phyloP scores from a whole-genome alignment of 2,329 filamentous ascomycete species.

The Neonectria ditissima region DNA sequence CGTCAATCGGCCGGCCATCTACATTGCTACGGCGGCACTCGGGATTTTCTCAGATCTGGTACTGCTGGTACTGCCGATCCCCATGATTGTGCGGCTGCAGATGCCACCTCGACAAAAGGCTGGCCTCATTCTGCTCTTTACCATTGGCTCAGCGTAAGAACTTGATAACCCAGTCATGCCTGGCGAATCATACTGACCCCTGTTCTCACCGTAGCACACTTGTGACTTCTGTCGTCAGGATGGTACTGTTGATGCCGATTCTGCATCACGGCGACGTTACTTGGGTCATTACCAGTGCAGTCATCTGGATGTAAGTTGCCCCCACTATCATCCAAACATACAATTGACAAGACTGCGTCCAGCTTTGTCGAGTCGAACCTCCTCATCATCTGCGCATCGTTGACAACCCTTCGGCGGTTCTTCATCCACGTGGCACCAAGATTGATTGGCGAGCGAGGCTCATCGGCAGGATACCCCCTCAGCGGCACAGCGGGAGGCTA shows the following conservation, averaged over 20 bases:
- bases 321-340: not conserved
- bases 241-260: conserved; percentile 46
- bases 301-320: conserved; percentile 46
- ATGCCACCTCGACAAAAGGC: conserved; percentile 61
- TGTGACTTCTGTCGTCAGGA: conserved; percentile 51
- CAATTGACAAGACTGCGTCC: conserved; percentile 18
- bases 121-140: conserved; percentile 58
- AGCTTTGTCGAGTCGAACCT: conserved; percentile 53
- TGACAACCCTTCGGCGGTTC: conserved; percentile 53
- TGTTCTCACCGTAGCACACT: conserved; percentile 46
- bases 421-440: conserved; percentile 47
- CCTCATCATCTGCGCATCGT: conserved; percentile 51
- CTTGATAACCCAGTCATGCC: too few relatives aligned
- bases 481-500: conserved; percentile 24
- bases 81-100: conserved; percentile 57
- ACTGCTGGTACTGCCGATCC: conserved; percentile 59
- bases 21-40: conserved; percentile 53
- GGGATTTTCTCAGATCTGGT: conserved; percentile 62
- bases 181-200: conserved; percentile 10
- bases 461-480: conserved; percentile 20
- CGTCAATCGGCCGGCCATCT: conserved; percentile 49
- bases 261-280: conserved; percentile 44
- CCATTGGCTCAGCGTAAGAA: conserved; percentile 54
- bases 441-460: conserved; percentile 38
- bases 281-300: conserved; percentile 47